A percentile compares a stretch with the other conserved stretches of the same genome.
phyloP scores from a whole-genome alignment of 306 rosid genomes.

The Geum urbanum region DNA sequence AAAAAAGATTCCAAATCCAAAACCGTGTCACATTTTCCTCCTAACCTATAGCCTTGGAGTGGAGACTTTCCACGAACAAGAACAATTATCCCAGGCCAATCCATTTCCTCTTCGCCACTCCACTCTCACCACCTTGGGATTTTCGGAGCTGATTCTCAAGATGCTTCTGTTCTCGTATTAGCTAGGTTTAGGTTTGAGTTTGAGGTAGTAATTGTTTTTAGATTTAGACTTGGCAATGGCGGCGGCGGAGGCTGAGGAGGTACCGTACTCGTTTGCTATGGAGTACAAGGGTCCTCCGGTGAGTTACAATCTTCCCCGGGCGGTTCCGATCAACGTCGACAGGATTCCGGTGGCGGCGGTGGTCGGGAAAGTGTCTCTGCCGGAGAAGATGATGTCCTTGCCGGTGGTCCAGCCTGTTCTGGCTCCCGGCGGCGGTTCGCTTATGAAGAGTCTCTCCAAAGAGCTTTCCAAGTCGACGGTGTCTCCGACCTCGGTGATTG shows the following conservation, averaged over 20 bases:
- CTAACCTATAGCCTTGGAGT: conserved; percentile 9
- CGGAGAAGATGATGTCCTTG: conserved; percentile 44
- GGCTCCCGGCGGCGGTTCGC: conserved; percentile 32
- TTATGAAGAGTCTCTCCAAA: conserved; percentile 45
- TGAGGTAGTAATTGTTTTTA: conserved; percentile 20
- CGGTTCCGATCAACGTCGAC: conserved; percentile 65
- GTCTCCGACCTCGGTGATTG: conserved; percentile 68
- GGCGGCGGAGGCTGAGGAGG: conserved; percentile 40
- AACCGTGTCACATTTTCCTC: conserved; percentile 24
- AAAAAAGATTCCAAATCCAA: conserved; percentile 37
- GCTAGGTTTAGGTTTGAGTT: not conserved
- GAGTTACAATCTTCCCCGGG: conserved; percentile 62
- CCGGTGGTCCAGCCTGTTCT: conserved; percentile 87
- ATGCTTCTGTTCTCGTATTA: conserved; percentile 30
- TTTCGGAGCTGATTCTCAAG: conserved; percentile 12
- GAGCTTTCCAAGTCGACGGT: conserved; percentile 54
- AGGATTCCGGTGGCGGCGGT: conserved; percentile 61
- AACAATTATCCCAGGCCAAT: not conserved
- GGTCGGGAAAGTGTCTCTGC: conserved; percentile 42
- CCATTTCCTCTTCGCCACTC: conserved; percentile 1
- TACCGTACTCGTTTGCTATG: conserved; percentile 61
- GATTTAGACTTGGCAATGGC: conserved; percentile 37
- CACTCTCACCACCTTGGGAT: not conserved
- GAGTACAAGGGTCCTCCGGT: conserved; percentile 77
- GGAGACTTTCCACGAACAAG: conserved; percentile 25